A percentile compares a stretch with the other conserved stretches of the same genome.
These are phyloP conservation scores for Tillandsia leiboldiana DNA, from an alignment of 176 grass and related monocot genomes.

Conservation along the genomic window DNA sequence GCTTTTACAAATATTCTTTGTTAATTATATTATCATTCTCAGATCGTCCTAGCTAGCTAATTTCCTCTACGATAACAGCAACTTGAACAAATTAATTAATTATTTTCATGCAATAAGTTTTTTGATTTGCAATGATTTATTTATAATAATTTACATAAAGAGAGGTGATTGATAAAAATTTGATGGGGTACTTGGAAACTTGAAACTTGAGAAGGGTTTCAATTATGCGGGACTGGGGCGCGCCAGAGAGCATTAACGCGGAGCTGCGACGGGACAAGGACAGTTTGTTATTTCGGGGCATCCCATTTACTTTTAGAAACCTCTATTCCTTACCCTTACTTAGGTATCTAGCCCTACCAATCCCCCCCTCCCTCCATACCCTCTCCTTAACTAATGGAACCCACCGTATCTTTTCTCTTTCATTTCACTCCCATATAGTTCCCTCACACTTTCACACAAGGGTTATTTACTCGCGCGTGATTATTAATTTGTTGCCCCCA, in stretches of 20 bases:
- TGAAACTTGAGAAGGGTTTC: slow-evolving; percentile 13
- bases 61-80: too few species aligned
- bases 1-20: not conserved
- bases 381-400: slow-evolving; percentile 35
- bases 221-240: slow-evolving; percentile 25
- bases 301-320: slow-evolving; percentile 81
- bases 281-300: slow-evolving; percentile 46
- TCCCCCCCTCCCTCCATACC: slow-evolving; percentile 15
- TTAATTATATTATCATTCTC: too few species aligned
- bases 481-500: not conserved
- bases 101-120: too few species aligned
- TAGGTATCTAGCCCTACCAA: slow-evolving; percentile 29
- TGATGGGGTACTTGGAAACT: slow-evolving; percentile 28
- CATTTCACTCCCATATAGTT: not conserved
- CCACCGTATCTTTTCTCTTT: slow-evolving; percentile 32
- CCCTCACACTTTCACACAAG: slow-evolving; percentile 3
- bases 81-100: too few species aligned
- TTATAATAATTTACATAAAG: not conserved
- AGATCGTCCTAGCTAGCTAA: too few species aligned
- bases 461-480: not conserved
- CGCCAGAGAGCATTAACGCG: slow-evolving; percentile 45
- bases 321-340: slow-evolving; percentile 61
- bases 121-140: not conserved
- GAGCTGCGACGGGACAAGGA: slow-evolving; percentile 55
- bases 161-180: slow-evolving; percentile 24